Conservation (phyloP, 2,329 filamentous ascomycete genomes). For the Fusarium graminum region DNA sequence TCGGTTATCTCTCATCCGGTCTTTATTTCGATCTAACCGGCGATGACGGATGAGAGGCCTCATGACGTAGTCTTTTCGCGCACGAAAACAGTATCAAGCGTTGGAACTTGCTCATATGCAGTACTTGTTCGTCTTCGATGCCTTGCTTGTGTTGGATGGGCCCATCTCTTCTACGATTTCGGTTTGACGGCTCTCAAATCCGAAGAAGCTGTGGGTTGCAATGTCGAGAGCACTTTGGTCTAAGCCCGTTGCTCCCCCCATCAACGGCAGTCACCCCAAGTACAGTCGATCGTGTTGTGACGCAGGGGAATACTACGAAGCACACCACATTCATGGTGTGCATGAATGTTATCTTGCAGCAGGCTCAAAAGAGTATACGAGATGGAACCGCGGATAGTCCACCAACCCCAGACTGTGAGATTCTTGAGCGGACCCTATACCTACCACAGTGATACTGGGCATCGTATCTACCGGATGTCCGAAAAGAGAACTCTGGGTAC, state of each 20-base stretch:
- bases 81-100: background rate
- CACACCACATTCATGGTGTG: constrained; percentile 22
- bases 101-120: constrained; percentile 9
- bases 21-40: constrained; percentile 5
- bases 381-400: constrained; percentile 9
- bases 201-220: constrained; percentile 36
- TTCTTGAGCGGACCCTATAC: constrained; percentile 2
- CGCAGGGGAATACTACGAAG: constrained; percentile 37
- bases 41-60: background rate
- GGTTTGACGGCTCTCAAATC: constrained; percentile 32
- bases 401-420: constrained; percentile 4
- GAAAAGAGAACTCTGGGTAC: constrained; percentile 8
- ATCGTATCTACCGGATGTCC: constrained; percentile 17
- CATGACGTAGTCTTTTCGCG: constrained; percentile 8
- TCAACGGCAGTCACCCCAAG: constrained; percentile 19
- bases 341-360: constrained; percentile 23
- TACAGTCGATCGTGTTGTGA: constrained; percentile 29
- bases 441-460: constrained; percentile 14
- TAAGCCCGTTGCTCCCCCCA: constrained; percentile 12
- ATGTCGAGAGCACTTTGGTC: constrained; percentile 29
- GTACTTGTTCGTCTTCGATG: background rate
- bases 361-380: constrained; percentile 12
- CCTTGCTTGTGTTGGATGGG: background rate
- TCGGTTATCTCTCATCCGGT: constrained; percentile 8
- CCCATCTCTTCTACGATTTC: constrained; percentile 1